Base-by-base conservation (phyloP, 306 rosid species). In the Castanea crenata region DNA sequence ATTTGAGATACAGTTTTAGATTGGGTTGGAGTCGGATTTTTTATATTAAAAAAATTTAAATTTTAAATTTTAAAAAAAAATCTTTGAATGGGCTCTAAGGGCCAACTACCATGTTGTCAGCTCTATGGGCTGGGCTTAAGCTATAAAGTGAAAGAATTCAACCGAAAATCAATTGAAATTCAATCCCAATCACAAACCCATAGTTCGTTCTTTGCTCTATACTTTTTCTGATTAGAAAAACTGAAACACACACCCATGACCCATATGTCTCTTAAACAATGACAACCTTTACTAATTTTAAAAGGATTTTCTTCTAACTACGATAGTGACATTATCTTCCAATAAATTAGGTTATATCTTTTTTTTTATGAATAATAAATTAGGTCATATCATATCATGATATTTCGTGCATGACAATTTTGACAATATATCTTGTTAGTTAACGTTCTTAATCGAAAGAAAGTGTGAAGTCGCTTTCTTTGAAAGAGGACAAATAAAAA, bases 381-480 rank as follows among this genome's bases (percentile, higher is more conserved):
- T 55, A 18, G 15, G 29, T 63, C 46, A 31, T 41, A 41, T 34
- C 18, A 32, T 34, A 34, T 74, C 55, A 58, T 74, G 78, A 32
- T 18, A 52, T 65, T 55, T 69, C 75, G 13, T 69, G 69, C 68
- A 69, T 55, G 75, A 77, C 18, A 4, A 29, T 63, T 13, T 63
- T 55, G 69, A 77, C 18, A 4, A 29, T 27, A 14, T 63, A 27
- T 63, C 16, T 15, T 59, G 4, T 59, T 59, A 3, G 54, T 49
- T 49, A 13, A 13, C 9, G 38, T 62, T 12, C 38, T 62, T 27
- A 12, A 29, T 62, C 16, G 15, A 58, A 70, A 31, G 27, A 21
- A 76, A 55, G 73, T 51, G 25, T 20, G 70, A 62, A 23, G 74
- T 67, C 74, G 3, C 11, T 73, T 52, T 73, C 65, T 55, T 4